A percentile compares a stretch with the other conserved stretches of the same genome.
phyloP scores from a whole-genome alignment of 345 rosid species.

The Xanthoceras sorbifolium region DNA sequence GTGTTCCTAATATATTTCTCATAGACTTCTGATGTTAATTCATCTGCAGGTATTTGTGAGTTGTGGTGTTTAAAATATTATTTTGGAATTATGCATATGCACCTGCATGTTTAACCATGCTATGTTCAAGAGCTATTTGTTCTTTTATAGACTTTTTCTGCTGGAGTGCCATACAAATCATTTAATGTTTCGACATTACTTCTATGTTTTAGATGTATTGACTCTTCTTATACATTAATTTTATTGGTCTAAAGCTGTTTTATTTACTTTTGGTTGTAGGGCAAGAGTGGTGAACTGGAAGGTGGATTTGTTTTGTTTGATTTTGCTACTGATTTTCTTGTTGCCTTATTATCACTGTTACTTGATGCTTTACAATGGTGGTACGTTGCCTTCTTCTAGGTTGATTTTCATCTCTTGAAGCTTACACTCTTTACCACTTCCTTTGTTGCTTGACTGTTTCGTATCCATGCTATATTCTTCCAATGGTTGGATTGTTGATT shows the following conservation, averaged over 20 bases:
- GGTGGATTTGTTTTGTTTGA: slow-evolving; percentile 90
- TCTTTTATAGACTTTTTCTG: neutral
- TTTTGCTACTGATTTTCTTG: slow-evolving; percentile 86
- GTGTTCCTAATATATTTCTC: neutral
- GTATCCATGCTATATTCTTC: too few species aligned
- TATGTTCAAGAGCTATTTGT: neutral
- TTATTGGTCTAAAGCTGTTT: neutral
- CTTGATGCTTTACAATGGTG: slow-evolving; percentile 90
- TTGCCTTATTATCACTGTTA: slow-evolving; percentile 96
- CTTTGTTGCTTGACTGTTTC: neutral
- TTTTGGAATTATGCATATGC: neutral
- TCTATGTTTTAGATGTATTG: neutral
- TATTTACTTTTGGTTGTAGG: slow-evolving; percentile 39
- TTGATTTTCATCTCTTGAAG: neutral
- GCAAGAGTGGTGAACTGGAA: slow-evolving; percentile 97
- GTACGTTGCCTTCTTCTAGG: slow-evolving; percentile 41
- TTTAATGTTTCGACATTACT: too few species aligned
- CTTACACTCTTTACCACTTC: neutral
- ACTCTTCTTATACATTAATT: neutral
- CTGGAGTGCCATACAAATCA: neutral
- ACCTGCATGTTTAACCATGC: neutral
- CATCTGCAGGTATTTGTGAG: neutral
- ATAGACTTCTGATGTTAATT: neutral
- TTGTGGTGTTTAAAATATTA: neutral
- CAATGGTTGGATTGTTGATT: too few species aligned